Evolutionary conservation across 2,329 filamentous ascomycete genomes (phyloP), one percentile per base, ranked within the genome.

Genomic region (Neophaeococcomyces mojaviensis): DNA sequence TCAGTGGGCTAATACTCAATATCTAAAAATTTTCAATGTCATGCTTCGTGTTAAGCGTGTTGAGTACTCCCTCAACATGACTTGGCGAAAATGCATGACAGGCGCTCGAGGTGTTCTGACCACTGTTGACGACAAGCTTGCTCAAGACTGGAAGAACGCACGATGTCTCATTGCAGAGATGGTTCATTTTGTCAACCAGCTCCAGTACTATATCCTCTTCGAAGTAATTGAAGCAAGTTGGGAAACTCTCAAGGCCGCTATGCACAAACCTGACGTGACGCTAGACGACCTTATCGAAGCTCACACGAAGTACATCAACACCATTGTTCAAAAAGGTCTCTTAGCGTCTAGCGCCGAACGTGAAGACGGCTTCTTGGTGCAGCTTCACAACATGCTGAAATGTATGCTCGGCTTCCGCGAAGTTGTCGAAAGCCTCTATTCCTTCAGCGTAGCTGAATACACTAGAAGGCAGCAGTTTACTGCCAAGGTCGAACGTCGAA

Each of bases 11-110:
- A 90, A 86, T 55, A 86, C 90, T 18, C 90, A 98, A 62, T 98
- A 98, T 62, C 82, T 98, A 57, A 97, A 97, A 63, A 88, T 98
- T 8, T 98, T 98, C 77, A 98, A 98, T 67, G 96, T 98, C 61
- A 76, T 98, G 2, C 98, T 92, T 90, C 84, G 92, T 52, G 88
- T 98, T 60, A 98, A 98, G 68, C 84, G 92, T 22, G 92, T 98
- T 42, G 92, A 98, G 61, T 98, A 97, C 60, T 89, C 87, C 0
- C 77, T 98, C 1, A 79, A 84, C 4, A 88, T 85, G 10, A 92
- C 88, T 33, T 98, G 92, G 89, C 82, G 92, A 47, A 85, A 89
- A 54, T 94, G 86, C 66, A 97, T 96, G 81, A 98, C 92, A 0
- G 92, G 92, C 36, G 81, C 89, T 3, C 79, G 92, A 49, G 88